Conservation (phyloP, 1,284 basidiomycete species). For the Marasmius sp. region DNA sequence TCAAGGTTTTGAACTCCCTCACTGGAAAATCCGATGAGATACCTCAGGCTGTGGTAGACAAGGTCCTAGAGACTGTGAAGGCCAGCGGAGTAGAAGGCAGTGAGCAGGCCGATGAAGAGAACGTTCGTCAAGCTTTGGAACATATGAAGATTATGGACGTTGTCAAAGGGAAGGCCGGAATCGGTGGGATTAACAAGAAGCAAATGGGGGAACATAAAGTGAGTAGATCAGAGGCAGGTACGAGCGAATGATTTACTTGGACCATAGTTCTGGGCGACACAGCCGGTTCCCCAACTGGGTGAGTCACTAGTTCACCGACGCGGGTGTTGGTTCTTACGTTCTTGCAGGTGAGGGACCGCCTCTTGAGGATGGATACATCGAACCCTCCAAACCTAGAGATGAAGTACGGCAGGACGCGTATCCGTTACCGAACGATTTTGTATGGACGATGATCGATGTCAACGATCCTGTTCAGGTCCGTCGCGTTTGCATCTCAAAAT, state of each 20-base stretch:
- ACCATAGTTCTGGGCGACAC: constrained; percentile 89
- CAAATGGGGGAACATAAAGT: constrained; percentile 88
- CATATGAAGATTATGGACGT: constrained; percentile 76
- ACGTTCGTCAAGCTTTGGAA: constrained; percentile 60
- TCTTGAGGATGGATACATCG: constrained; percentile 85
- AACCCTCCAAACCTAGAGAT: constrained; percentile 74
- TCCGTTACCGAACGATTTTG: constrained; percentile 89
- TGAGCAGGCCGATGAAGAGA: constrained; percentile 53
- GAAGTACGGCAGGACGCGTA: constrained; percentile 88
- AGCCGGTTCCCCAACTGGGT: constrained; percentile 91
- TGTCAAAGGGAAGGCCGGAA: constrained; percentile 65
- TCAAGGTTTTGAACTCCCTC: constrained; percentile 52
- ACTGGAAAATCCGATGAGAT: constrained; percentile 49
- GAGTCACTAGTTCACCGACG: constrained; percentile 11
- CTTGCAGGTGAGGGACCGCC: constrained; percentile 63
- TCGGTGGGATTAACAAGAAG: constrained; percentile 73
- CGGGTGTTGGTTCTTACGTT: not conserved
- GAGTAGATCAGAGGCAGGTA: constrained; percentile 14
- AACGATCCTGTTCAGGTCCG: constrained; percentile 70
- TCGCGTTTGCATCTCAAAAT: not conserved
- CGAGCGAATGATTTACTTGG: constrained; percentile 6
- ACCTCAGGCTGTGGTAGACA: constrained; percentile 58
- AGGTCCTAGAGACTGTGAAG: constrained; percentile 60
- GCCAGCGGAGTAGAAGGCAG: constrained; percentile 51
- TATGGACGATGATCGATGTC: constrained; percentile 88